Evolutionary conservation across 257 asterid genomes (phyloP).

Genomic region (Solanum chaucha): DNA sequence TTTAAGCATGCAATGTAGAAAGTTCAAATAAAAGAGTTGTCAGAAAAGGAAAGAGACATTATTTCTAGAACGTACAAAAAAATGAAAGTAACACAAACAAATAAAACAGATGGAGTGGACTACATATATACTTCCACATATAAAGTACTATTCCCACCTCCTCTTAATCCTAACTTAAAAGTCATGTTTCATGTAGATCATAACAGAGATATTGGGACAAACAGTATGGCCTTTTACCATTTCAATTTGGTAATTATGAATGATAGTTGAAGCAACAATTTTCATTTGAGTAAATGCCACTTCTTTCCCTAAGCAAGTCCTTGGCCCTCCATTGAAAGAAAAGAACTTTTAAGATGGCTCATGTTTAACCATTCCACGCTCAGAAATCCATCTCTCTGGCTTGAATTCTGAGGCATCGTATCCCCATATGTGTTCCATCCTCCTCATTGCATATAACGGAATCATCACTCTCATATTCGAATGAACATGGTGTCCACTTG

Average conservation of each 20-base stretch:
- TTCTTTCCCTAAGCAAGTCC: slow-evolving; percentile 55
- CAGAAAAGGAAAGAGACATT: no score
- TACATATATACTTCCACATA: no score
- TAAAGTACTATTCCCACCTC: not conserved
- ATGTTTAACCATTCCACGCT: slow-evolving; percentile 16
- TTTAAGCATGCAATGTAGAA: no score
- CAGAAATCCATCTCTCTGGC: slow-evolving; percentile 49
- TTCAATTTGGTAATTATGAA: not conserved
- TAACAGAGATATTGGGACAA: not conserved
- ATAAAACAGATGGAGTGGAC: no score
- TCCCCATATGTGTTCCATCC: slow-evolving; percentile 42
- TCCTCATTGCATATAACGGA: slow-evolving; percentile 41
- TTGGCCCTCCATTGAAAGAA: slow-evolving; percentile 52
- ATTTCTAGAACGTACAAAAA: no score
- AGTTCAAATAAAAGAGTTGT: no score
- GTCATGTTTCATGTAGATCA: not conserved
- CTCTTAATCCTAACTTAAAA: not conserved
- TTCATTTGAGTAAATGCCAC: not conserved
- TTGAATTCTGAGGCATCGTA: slow-evolving; percentile 34
- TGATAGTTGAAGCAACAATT: not conserved
- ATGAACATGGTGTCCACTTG: slow-evolving; percentile 37
- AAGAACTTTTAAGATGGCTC: slow-evolving; percentile 46
- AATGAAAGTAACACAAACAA: no score
- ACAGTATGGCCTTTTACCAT: not conserved
- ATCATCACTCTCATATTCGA: slow-evolving; percentile 34